Base-by-base conservation (phyloP, 495 filamentous ascomycete species). In the Halenospora varia region DNA sequence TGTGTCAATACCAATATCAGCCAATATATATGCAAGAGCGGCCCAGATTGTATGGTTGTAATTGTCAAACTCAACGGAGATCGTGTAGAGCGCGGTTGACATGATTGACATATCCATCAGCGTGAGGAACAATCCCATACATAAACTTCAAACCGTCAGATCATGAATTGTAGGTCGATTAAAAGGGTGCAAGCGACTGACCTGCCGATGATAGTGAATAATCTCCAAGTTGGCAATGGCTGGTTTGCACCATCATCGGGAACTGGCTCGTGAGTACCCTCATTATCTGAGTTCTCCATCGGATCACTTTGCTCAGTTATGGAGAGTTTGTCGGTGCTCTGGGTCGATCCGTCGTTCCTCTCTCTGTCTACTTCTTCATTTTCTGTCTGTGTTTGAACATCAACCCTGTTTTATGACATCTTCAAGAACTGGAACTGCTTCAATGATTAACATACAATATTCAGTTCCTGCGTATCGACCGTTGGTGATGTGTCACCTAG, bases 101-200 rank as follows among this genome's bases (percentile, higher is more conserved):
- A 62, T 47, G 23, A 62, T 62, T 6, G 59, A 62, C 17, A 29
- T 60, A 47, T 62, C 56, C 57, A 62, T 62, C 26, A 62, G n/a
- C 3, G 59, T 54, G 23, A 62, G 47, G 23, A 62, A 53, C 2
- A 62, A 57, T 3, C 59, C 59, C 19, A 59, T 15, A 40, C 44
- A 60, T 60, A 62, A 46, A 35, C 58, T 59, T 11, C 13, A 51
- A 8, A 51, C 25, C 20, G 18, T 15, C 10, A 51, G 18, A 10
- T 8, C 10, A 8, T 9, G 9, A 19, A 17, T n/a, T 48, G 6
- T 19, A 48, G 9, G 9, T 19, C 19, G 15, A 48, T 48, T 48
- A 9, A 48, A 8, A 8, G 45, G n/a, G n/a, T 9, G 45, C 9
- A 48, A 19, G 45, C 8, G 17, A 51, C 48, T 9, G 3, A 51